These are phyloP conservation scores for Boletellus deceptivus DNA, from an alignment of 1,284 basidiomycete genomes.

Conservation along the genomic window DNA sequence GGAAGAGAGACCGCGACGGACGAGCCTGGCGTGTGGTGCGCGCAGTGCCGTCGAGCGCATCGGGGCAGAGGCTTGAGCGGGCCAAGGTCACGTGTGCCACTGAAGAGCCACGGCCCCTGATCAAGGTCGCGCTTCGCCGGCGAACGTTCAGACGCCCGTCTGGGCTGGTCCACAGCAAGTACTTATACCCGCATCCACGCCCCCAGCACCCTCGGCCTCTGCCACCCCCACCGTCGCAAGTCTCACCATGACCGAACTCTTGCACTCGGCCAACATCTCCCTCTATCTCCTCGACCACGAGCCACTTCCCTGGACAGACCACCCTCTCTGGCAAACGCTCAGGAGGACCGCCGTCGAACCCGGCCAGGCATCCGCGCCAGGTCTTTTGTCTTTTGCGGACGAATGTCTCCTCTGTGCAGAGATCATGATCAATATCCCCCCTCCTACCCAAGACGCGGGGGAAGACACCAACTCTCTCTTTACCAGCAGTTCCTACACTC, in stretches of 20 bases:
- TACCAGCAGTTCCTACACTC: no score
- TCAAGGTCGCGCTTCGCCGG: no score
- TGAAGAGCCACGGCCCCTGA: no score
- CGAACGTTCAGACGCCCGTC: background rate
- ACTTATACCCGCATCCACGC: conserved; percentile 8
- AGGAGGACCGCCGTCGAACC: conserved; percentile 27
- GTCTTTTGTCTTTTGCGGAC: conserved; percentile 24
- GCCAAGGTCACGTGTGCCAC: no score
- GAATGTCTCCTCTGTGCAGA: conserved; percentile 31
- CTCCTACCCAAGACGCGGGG: background rate
- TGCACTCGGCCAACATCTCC: conserved; percentile 16
- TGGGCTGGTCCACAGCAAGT: conserved; percentile 15
- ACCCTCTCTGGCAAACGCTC: conserved; percentile 24
- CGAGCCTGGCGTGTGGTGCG: conserved; percentile 7
- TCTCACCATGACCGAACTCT: conserved; percentile 7
- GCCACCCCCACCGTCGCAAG: background rate
- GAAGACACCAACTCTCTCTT: background rate
- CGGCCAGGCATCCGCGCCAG: conserved; percentile 23
- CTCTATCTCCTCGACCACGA: conserved; percentile 3
- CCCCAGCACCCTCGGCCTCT: conserved; percentile 12
- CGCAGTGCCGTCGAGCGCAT: background rate
- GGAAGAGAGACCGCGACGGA: conserved; percentile 19
- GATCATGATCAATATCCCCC: conserved; percentile 7
- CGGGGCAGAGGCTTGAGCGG: no score
- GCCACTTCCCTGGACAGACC: background rate